Percentiles rank a stretch among this genome's conserved stretches.
phyloP scores from a whole-genome alignment of 2,329 filamentous ascomycete genomes.

The Phyllosticta ampelicida region DNA sequence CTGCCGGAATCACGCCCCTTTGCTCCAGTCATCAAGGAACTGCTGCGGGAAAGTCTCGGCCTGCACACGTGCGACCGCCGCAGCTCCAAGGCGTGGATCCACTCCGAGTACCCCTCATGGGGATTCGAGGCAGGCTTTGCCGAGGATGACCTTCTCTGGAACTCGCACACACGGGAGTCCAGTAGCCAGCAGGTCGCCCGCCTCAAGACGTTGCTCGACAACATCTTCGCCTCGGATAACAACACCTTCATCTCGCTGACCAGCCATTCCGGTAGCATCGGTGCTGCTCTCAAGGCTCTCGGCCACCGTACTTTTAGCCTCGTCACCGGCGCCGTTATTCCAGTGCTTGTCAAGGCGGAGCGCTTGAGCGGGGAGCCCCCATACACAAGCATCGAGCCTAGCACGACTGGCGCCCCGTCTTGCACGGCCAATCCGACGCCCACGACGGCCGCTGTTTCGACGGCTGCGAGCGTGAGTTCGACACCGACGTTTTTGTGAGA shows the following conservation, averaged over 20 bases:
- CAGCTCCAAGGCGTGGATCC: conserved; percentile 44
- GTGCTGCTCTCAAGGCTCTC: conserved; percentile 44
- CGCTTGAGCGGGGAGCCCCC: conserved; percentile 18
- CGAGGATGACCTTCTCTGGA: conserved; percentile 48
- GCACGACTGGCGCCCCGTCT: conserved; percentile 1
- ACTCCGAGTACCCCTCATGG: conserved; percentile 41
- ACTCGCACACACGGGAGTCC: conserved; percentile 15
- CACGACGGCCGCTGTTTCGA: not conserved
- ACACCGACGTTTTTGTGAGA: conserved; percentile 7
- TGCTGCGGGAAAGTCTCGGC: conserved; percentile 54
- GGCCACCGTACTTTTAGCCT: conserved; percentile 52
- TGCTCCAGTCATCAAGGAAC: conserved; percentile 51
- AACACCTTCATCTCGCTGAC: conserved; percentile 44
- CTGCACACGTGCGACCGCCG: conserved; percentile 60
- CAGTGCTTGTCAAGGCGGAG: conserved; percentile 53
- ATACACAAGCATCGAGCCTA: not conserved
- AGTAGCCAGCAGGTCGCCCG: conserved; percentile 6
- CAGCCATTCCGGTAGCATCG: conserved; percentile 49
- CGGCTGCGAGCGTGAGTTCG: not conserved
- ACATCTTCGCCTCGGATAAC: conserved; percentile 40
- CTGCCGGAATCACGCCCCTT: conserved; percentile 44
- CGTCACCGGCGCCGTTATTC: conserved; percentile 57
- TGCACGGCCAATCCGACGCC: conserved; percentile 2
- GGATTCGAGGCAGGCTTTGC: conserved; percentile 51
- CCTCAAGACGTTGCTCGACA: conserved; percentile 35